Evolutionary conservation across 1,139 yeast genomes (phyloP).

Genomic region (Debaryomyces nepalensis): DNA sequence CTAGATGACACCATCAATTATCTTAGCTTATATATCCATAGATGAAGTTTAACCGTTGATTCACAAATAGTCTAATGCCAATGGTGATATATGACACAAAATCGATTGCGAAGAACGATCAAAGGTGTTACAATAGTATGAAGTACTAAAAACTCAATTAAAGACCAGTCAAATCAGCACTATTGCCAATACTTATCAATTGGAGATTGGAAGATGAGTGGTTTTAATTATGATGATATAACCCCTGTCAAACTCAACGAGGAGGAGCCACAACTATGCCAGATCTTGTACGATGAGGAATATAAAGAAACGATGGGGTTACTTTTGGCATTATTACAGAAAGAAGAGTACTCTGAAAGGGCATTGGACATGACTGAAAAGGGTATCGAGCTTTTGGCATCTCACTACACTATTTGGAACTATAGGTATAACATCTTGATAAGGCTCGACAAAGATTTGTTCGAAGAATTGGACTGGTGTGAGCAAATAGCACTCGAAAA

Average conservation of each 20-base stretch:
- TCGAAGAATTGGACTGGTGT: conserved; percentile 73
- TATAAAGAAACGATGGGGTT: conserved; percentile 65
- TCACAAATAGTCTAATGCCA: not conserved
- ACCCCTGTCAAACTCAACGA: conserved; percentile 47
- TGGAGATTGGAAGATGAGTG: not conserved
- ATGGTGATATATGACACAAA: not conserved
- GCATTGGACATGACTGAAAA: conserved; percentile 68
- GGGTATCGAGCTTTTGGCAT: conserved; percentile 74
- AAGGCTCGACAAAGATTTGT: conserved; percentile 40
- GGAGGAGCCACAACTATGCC: conserved; percentile 63
- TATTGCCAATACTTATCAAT: not conserved
- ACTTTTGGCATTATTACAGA: conserved; percentile 62
- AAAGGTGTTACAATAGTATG: not conserved
- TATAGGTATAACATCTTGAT: conserved; percentile 67
- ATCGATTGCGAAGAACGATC: conserved; percentile 2
- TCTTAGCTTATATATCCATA: not conserved
- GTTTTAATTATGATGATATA: conserved; percentile 43
- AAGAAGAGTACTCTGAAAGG: conserved; percentile 68
- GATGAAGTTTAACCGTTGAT: no score
- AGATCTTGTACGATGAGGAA: conserved; percentile 76
- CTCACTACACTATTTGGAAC: conserved; percentile 91
- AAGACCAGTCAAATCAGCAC: not conserved
- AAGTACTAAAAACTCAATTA: no score
- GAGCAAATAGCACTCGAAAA: conserved; percentile 74
- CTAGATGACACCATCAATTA: not conserved